Base-by-base conservation (phyloP, 2,329 filamentous ascomycete species). In the Colletotrichum truncatum region DNA sequence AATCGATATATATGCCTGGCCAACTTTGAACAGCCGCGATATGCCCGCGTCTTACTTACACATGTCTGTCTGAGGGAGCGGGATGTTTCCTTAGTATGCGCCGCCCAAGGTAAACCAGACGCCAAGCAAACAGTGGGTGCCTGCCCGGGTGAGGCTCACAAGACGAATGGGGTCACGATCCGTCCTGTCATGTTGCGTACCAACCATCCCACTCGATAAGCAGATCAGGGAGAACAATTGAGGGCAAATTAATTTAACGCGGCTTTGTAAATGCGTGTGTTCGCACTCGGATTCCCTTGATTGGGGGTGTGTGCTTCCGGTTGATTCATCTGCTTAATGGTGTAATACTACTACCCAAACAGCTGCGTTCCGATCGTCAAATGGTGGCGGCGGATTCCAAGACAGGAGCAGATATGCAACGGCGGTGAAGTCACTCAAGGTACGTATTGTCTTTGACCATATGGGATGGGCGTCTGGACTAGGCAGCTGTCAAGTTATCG, bases 331-430 rank as follows among this genome's bases (percentile, higher is more conserved):
- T 18, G 30, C 11, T 45, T 41, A 18, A 30, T 48, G 21, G 18
- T 14, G 38, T 23, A 32, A 38, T 45, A 25, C 48, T 54, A 48
- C 39, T 16, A 62, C 36, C 16, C 30, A 43, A 28, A 43, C 45
- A 25, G 45, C 26, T 62, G 48, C 34, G 26, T 23, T 11, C 21
- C 36, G 54, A 46, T 64, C 32, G 49, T 16, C 62, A n/a, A 65
- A 21, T 65, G 12, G 16, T 11, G 11, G 16, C 6, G 34, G 32
- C 14, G 18, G 9, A 18, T 28, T 62, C 18, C 16, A 38, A 65
- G 62, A 65, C 62, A 65, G 26, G 51, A 28, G 28, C 26, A 23
- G 39, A 62, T 49, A n/a, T 28, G 28, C 39, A 65, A 65, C 49
- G 58, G 62, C 57, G 62, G 62, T 62, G 62, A 65, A 21, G n/a